phyloP scores from a whole-genome alignment of 2,329 filamentous ascomycete genomes.

The Dothideomycetes sp. region DNA sequence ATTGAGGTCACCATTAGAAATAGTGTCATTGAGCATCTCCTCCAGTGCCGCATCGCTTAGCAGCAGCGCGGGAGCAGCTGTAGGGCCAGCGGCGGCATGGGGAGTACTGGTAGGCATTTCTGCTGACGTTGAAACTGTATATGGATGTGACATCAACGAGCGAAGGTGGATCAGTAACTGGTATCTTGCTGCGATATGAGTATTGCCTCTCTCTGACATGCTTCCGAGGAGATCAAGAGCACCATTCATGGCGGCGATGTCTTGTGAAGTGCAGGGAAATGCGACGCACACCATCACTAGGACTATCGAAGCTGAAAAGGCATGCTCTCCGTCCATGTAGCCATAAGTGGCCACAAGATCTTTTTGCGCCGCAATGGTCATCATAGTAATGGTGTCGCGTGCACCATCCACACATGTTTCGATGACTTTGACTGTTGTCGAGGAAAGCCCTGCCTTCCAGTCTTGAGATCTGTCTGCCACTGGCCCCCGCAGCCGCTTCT shows the following conservation, averaged over 20 bases:
- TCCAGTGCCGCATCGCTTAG: background rate
- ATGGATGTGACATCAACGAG: constrained; percentile 10
- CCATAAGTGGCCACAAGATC: constrained; percentile 45
- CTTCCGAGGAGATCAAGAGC: constrained; percentile 35
- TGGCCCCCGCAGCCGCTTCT: constrained; percentile 32
- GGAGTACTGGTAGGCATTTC: background rate
- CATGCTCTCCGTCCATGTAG: constrained; percentile 47
- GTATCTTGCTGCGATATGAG: constrained; percentile 33
- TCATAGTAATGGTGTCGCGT: constrained; percentile 37
- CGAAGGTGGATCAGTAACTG: constrained; percentile 27
- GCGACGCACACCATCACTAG: constrained; percentile 45
- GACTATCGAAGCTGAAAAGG: constrained; percentile 43
- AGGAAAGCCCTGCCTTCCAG: constrained; percentile 38
- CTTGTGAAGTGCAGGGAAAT: constrained; percentile 35
- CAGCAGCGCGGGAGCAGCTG: background rate
- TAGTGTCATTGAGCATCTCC: constrained; percentile 3
- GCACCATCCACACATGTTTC: constrained; percentile 43
- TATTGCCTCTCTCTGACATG: constrained; percentile 44
- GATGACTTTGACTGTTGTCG: constrained; percentile 39
- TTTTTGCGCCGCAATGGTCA: constrained; percentile 37
- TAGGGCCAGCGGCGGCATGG: background rate
- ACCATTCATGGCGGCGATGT: constrained; percentile 34
- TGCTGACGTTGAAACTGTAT: background rate
- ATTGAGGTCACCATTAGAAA: background rate
- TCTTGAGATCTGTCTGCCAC: constrained; percentile 18